phyloP scores from a whole-genome alignment of 768 basidiomycete genomes.

The Pleurotus platypus region DNA sequence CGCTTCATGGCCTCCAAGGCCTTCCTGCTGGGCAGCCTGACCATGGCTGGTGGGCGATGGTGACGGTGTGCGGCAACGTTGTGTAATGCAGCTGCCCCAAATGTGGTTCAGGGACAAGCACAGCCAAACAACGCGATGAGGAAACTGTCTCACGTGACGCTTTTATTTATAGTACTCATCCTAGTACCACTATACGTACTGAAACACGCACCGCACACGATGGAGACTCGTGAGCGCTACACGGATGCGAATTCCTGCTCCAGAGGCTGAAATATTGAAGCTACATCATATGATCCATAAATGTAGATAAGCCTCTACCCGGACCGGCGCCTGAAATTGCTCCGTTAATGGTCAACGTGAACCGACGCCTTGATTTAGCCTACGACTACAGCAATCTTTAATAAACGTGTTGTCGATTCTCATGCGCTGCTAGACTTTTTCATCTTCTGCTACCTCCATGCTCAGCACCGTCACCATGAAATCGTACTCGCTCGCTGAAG shows the following conservation, averaged over 20 bases:
- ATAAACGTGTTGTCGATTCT: background rate
- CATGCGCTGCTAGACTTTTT: background rate
- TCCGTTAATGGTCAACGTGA: constrained; percentile 6
- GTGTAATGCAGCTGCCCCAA: background rate
- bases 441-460: background rate
- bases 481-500: constrained; percentile 49
- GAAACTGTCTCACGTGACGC: background rate
- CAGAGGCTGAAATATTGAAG: too few species aligned
- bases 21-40: constrained; percentile 37
- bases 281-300: too few species aligned
- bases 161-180: too few species aligned
- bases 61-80: constrained; percentile 1
- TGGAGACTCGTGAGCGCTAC: too few species aligned
- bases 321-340: background rate
- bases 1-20: constrained; percentile 44
- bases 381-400: background rate
- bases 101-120: constrained; percentile 9
- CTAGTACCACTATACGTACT: too few species aligned
- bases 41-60: constrained; percentile 24
- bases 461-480: constrained; percentile 29
- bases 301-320: background rate
- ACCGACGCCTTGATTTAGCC: constrained; percentile 4
- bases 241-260: too few species aligned
- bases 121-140: constrained; percentile 2
- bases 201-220: too few species aligned